These are phyloP conservation scores for Ophioceras dolichostomum DNA, from an alignment of 2,329 filamentous ascomycete species.

Conservation along the genomic window DNA sequence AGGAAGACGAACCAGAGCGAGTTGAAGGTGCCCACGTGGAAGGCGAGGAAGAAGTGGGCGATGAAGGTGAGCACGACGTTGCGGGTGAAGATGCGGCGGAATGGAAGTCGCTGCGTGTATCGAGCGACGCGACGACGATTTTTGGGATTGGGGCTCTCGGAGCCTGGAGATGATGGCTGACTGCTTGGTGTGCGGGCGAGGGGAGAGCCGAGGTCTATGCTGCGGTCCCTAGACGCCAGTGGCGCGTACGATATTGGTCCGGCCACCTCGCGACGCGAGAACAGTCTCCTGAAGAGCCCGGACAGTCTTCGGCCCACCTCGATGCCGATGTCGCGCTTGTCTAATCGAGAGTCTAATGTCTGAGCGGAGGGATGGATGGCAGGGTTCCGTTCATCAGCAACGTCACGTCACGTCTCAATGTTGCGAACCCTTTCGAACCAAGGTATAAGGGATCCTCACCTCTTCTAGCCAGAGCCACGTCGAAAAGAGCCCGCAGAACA, in stretches of 20 bases:
- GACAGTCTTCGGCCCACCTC: slow-evolving; percentile 24
- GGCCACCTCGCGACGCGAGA: slow-evolving; percentile 6
- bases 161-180: no score
- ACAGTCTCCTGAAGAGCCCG: slow-evolving; percentile 12
- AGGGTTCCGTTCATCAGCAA: background rate
- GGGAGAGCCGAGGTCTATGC: slow-evolving; percentile 12
- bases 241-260: slow-evolving; percentile 18
- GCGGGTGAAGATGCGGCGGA: slow-evolving; percentile 40
- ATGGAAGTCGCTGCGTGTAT: slow-evolving; percentile 35
- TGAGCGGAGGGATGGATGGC: slow-evolving; percentile 7
- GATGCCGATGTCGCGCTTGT: slow-evolving; percentile 31
- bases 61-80: slow-evolving; percentile 43
- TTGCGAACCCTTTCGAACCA: no score
- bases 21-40: slow-evolving; percentile 67
- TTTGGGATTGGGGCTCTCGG: background rate
- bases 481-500: slow-evolving; percentile 26
- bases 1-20: slow-evolving; percentile 67
- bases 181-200: slow-evolving; percentile 1
- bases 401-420: no score
- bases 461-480: slow-evolving; percentile 41
- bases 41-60: slow-evolving; percentile 56
- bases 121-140: slow-evolving; percentile 17
- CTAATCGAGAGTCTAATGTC: slow-evolving; percentile 33
- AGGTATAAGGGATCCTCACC: slow-evolving; percentile 19
- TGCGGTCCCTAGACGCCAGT: slow-evolving; percentile 14